These are phyloP conservation scores for Arbutus unedo DNA, from an alignment of 148 eudicot genomes.

Conservation along the genomic window DNA sequence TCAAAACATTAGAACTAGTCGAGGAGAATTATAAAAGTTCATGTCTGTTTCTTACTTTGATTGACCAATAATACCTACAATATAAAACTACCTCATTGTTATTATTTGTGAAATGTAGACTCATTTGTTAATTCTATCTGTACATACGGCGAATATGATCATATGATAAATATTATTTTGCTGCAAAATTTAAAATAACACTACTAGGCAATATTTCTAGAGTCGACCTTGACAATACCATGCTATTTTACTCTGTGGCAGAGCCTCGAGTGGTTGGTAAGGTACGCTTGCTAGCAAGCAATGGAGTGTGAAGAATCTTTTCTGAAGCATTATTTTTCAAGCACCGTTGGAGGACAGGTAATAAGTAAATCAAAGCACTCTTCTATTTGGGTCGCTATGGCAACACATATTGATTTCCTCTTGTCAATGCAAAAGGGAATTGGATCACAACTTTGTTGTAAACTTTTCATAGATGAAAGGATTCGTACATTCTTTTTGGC, in stretches of 20 bases:
- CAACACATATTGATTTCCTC: background rate
- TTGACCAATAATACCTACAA: too few relatives aligned
- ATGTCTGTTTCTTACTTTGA: too few relatives aligned
- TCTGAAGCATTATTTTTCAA: background rate
- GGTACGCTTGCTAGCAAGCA: conserved; percentile 16
- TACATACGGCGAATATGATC: too few relatives aligned
- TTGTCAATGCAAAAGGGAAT: background rate
- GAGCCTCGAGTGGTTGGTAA: conserved; percentile 29
- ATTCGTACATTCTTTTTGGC: background rate
- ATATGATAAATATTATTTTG: too few relatives aligned
- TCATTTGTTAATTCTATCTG: too few relatives aligned
- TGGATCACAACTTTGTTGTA: background rate
- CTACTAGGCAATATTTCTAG: too few relatives aligned
- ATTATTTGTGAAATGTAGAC: too few relatives aligned
- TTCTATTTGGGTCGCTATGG: background rate
- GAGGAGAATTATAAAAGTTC: too few relatives aligned
- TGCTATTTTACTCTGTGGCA: conserved; percentile 14
- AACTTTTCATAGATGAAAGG: background rate
- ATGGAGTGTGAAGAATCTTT: background rate
- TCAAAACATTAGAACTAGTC: too few relatives aligned
- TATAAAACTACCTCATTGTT: too few relatives aligned
- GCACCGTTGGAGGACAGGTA: background rate
- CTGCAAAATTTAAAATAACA: too few relatives aligned
- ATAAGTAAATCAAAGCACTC: background rate
- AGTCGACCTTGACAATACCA: background rate